Evolutionary conservation across 1,284 basidiomycete genomes (phyloP).

Genomic region (Moesziomyces parantarcticus): DNA sequence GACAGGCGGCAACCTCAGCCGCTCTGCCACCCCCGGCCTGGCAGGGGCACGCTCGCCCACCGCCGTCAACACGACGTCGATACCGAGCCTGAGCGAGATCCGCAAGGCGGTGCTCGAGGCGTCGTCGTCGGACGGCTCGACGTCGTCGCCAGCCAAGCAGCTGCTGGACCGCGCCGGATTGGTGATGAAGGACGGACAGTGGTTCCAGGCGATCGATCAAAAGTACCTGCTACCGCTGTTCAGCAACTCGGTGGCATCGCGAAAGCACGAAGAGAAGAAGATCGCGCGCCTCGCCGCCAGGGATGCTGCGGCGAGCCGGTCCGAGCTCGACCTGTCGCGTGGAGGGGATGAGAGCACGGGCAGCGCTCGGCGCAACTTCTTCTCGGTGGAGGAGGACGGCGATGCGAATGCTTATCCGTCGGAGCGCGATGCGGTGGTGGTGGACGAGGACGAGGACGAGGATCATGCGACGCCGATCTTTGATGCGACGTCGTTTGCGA

Average conservation of each 20-base stretch:
- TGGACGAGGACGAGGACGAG: constrained; percentile 45
- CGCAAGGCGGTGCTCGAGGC: constrained; percentile 39
- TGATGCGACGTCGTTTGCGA: constrained; percentile 38
- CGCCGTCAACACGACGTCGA: background rate
- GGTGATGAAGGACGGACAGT: constrained; percentile 75
- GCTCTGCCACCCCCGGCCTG: constrained; percentile 7
- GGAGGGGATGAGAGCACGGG: background rate
- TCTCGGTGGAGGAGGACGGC: constrained; percentile 33
- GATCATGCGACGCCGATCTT: constrained; percentile 17
- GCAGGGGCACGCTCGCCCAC: constrained; percentile 15
- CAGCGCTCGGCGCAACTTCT: constrained; percentile 29
- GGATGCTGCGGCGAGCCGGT: constrained; percentile 23
- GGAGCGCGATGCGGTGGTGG: constrained; percentile 46
- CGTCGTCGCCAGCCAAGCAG: constrained; percentile 48
- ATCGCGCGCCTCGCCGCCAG: constrained; percentile 39
- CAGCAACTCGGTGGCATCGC: constrained; percentile 75
- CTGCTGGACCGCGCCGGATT: constrained; percentile 62
- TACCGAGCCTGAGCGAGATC: constrained; percentile 39
- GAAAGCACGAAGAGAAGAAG: constrained; percentile 67
- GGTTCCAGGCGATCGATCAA: constrained; percentile 96
- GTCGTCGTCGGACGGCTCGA: constrained; percentile 21
- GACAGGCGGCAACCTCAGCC: constrained; percentile 6
- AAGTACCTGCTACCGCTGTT: constrained; percentile 93
- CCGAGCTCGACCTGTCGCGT: constrained; percentile 17
- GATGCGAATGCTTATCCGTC: constrained; percentile 28